These are phyloP conservation scores for Scenedesmus sp. DNA, from an alignment of 163 green algal genomes.

Conservation along the genomic window DNA sequence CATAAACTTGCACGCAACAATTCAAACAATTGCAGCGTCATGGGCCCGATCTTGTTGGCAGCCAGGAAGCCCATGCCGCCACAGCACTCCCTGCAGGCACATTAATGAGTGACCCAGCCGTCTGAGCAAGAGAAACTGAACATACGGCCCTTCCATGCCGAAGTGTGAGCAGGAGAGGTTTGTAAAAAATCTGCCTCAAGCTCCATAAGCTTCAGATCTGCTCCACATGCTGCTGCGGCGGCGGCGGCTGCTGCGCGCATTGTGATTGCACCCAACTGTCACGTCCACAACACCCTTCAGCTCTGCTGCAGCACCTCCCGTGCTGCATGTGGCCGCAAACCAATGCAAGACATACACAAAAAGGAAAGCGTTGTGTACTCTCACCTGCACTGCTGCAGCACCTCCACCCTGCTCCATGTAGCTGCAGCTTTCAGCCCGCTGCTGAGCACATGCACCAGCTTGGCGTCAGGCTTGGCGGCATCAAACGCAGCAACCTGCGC, in stretches of 20 bases:
- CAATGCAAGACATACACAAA: background rate
- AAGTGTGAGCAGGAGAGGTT: too few relatives aligned
- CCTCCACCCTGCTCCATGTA: slow-evolving; percentile 84
- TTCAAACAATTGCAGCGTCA: slow-evolving; percentile 55
- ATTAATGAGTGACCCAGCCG: background rate
- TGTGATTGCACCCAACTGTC: too few relatives aligned
- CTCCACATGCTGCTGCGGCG: too few relatives aligned
- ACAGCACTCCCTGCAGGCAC: slow-evolving; percentile 80
- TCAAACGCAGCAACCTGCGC: slow-evolving; percentile 38
- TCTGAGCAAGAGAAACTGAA: too few relatives aligned
- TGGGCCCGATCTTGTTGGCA: slow-evolving; percentile 88
- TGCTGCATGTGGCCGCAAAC: background rate
- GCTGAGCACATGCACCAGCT: slow-evolving; percentile 89
- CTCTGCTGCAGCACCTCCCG: too few relatives aligned
- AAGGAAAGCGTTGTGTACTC: background rate
- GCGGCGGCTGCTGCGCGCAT: too few relatives aligned
- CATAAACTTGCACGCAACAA: too few relatives aligned
- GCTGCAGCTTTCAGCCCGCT: slow-evolving; percentile 90
- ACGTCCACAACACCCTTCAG: too few relatives aligned
- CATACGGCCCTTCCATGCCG: too few relatives aligned
- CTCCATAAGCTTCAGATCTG: too few relatives aligned
- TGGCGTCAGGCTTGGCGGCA: slow-evolving; percentile 61
- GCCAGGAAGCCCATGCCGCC: slow-evolving; percentile 89
- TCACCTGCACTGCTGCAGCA: slow-evolving; percentile 75
- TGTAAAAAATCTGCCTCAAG: too few relatives aligned